phyloP scores from a whole-genome alignment of 1,284 basidiomycete species.

The Boletus nobilissimus region DNA sequence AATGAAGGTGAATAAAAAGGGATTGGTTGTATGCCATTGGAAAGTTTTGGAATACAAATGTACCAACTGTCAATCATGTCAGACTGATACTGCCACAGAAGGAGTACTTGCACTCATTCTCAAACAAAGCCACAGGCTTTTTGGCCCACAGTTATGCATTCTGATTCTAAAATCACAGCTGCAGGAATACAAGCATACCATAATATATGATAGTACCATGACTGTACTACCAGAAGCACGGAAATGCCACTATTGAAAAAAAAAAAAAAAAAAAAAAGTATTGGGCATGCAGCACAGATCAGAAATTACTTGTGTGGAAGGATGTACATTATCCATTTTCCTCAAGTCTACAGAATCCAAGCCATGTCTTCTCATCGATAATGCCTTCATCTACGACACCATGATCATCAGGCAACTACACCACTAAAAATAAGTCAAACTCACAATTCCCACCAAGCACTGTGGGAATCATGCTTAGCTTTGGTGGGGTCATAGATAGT shows the following conservation, averaged over 20 bases:
- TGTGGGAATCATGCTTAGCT: too few relatives aligned
- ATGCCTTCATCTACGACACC: slow-evolving; percentile 79
- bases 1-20: too few relatives aligned
- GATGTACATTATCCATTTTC: slow-evolving; percentile 49
- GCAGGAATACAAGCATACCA: too few relatives aligned
- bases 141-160: too few relatives aligned
- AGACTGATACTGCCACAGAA: too few relatives aligned
- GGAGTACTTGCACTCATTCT: too few relatives aligned
- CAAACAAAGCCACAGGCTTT: too few relatives aligned
- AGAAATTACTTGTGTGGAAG: not conserved
- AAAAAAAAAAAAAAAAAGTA: not conserved
- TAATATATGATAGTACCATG: too few relatives aligned
- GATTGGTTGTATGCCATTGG: too few relatives aligned
- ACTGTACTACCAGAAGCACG: slow-evolving; percentile 17
- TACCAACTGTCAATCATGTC: too few relatives aligned
- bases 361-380: slow-evolving; percentile 94
- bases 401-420: slow-evolving; percentile 11
- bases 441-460: slow-evolving; percentile 84
- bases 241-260: slow-evolving; percentile 35
- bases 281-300: not conserved
- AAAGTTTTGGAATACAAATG: too few relatives aligned
- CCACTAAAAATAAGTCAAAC: slow-evolving; percentile 44
- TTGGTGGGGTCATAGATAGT: slow-evolving; percentile 85
- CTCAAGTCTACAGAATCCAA: slow-evolving; percentile 80
- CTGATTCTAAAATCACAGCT: too few relatives aligned